Evolutionary conservation across 495 filamentous ascomycete genomes (phyloP).

Genomic region (Letharia columbiana): DNA sequence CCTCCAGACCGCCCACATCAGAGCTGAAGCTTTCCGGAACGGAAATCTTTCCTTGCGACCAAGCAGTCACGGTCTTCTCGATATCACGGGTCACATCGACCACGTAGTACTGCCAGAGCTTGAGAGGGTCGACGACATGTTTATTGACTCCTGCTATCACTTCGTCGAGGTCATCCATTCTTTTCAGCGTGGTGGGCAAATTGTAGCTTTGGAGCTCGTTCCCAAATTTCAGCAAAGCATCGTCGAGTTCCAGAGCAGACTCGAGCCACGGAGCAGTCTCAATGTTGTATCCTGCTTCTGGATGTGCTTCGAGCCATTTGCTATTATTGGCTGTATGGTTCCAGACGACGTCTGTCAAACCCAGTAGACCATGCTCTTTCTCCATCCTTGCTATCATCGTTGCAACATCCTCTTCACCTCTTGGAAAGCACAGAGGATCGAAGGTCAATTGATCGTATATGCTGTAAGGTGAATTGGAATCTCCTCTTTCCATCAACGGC

Average conservation of each 20-base stretch:
- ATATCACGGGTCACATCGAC: constrained; percentile 68
- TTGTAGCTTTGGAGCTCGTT: constrained; percentile 55
- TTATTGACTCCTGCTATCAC: constrained; percentile 80
- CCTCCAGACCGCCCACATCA: constrained; percentile 43
- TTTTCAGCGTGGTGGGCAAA: constrained; percentile 64
- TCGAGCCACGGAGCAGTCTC: constrained; percentile 90
- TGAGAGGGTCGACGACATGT: constrained; percentile 63
- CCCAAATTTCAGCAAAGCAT: constrained; percentile 69
- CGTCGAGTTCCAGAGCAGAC: constrained; percentile 80
- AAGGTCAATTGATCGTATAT: constrained; percentile 86
- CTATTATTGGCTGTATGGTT: constrained; percentile 98
- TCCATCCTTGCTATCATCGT: constrained; percentile 74
- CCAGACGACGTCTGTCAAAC: constrained; percentile 93
- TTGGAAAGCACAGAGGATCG: constrained; percentile 73
- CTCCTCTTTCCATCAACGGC: constrained; percentile 78
- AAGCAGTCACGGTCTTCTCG: constrained; percentile 58
- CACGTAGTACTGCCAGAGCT: constrained; percentile 90
- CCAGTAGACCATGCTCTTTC: constrained; percentile 72
- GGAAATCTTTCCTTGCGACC: constrained; percentile 49
- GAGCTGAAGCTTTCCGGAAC: constrained; percentile 39
- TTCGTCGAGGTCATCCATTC: constrained; percentile 62
- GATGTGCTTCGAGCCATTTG: constrained; percentile 87
- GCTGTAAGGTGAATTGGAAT: constrained; percentile 94
- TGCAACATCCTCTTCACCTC: constrained; percentile 76
- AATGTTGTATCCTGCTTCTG: constrained; percentile 92